Conservation (phyloP, 768 basidiomycete species). For the Termitomyces eurrhizus region DNA sequence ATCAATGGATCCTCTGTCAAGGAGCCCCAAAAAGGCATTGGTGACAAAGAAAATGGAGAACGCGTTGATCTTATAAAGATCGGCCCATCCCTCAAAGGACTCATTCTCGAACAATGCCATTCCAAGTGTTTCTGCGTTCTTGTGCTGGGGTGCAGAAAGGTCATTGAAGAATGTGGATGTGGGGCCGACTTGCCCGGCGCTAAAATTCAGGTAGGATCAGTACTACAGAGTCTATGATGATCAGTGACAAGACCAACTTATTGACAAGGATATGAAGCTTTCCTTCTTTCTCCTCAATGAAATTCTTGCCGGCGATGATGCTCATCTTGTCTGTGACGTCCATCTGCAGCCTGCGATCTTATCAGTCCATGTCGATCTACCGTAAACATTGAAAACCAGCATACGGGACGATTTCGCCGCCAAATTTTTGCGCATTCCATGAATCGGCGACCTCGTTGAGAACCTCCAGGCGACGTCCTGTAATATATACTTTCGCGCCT, state of each 20-base stretch:
- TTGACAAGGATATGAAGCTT: constrained; percentile 78
- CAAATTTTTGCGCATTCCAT: constrained; percentile 40
- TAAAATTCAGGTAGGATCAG: constrained; percentile 22
- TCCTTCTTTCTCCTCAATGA: constrained; percentile 57
- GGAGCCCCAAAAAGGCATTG: constrained; percentile 69
- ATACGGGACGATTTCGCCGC: constrained; percentile 58
- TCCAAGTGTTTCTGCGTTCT: constrained; percentile 62
- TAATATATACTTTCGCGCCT: constrained; percentile 81
- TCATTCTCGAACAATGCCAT: constrained; percentile 69
- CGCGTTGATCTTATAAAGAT: constrained; percentile 63
- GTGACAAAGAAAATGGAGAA: constrained; percentile 78
- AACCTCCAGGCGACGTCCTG: constrained; percentile 62
- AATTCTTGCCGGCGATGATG: constrained; percentile 51
- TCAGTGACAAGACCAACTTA: constrained; percentile 48
- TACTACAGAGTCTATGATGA: neutral
- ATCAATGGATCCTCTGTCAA: constrained; percentile 69
- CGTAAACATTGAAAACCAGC: constrained; percentile 8
- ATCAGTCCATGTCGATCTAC: constrained; percentile 1
- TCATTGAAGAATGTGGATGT: constrained; percentile 53
- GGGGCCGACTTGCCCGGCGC: constrained; percentile 76
- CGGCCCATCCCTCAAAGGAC: constrained; percentile 56
- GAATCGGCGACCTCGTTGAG: constrained; percentile 52
- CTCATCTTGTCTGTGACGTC: constrained; percentile 70
- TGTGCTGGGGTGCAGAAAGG: constrained; percentile 51
- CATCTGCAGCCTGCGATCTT: constrained; percentile 45